Base-by-base conservation (phyloP, 129 eudicot species). In the Deinandra increscens region DNA sequence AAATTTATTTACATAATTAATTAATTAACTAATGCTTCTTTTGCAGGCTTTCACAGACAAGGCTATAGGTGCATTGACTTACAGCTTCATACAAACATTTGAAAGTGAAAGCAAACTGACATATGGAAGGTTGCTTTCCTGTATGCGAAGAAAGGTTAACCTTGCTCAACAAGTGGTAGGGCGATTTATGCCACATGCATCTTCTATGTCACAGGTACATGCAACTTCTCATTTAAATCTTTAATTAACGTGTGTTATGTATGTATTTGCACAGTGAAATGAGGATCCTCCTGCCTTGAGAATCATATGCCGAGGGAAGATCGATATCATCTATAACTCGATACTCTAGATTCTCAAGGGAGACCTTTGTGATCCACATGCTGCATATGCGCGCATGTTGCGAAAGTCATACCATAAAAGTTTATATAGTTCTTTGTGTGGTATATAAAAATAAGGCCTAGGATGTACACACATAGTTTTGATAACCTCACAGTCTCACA, bases 21-120 rank as follows among this genome's bases (percentile, higher is more conserved):
- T n/a, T n/a, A n/a, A n/a, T n/a, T n/a, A n/a, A n/a, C n/a, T n/a
- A n/a, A n/a, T n/a, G n/a, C n/a, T n/a, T n/a, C n/a, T n/a, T n/a
- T n/a, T n/a, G n/a, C 81, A 88, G 91, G 82, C 75, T 65, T 80
- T 81, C 79, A 82, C 96, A 63, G 97, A 88, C 22, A 41, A 49
- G 7, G 73, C 88, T 68, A 76, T 64, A 39, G 88, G 94, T 67
- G 94, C 88, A 66, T 72, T 90, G 68, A 90, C 97, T 9, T 86
- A 46, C 66, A 80, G 94, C 91, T 82, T 86, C 70, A 72, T 86
- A 73, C 65, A 90, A 58, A 79, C 88, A 13, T 34, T 86, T 49
- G 80, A 90, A 69, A 67, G 33, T 44, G 86, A 82, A 42, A 79
- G 80, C 58, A 71, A 73, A 48, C 68, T 73, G 39, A 90, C 94